These are phyloP conservation scores for Candida vartiovaarae DNA, from an alignment of 805 yeast species.

Conservation along the genomic window DNA sequence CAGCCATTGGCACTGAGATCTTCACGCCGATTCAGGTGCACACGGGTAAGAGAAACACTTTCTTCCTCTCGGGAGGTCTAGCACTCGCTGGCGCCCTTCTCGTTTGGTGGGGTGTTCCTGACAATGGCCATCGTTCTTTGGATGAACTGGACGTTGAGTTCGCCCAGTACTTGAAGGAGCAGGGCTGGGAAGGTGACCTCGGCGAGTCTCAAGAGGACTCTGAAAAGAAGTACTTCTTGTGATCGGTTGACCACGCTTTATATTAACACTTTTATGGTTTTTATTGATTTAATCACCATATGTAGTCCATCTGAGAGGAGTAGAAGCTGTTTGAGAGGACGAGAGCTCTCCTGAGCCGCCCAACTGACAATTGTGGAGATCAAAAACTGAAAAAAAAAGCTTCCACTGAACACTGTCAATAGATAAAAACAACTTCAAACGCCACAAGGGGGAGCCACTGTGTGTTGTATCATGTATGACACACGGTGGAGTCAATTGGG, in stretches of 20 bases:
- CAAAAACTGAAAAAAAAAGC: too few species aligned
- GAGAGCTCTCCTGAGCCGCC: too few species aligned
- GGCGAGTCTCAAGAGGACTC: slow-evolving; percentile 22
- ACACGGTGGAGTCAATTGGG: too few species aligned
- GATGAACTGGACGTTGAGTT: slow-evolving; percentile 40
- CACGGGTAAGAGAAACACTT: slow-evolving; percentile 40
- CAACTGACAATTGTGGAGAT: too few species aligned
- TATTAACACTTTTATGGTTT: too few species aligned
- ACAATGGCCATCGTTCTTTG: slow-evolving; percentile 37
- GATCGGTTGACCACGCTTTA: not conserved
- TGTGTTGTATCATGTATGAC: too few species aligned
- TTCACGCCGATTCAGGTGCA: slow-evolving; percentile 39
- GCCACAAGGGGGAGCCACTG: too few species aligned
- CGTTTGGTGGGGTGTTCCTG: slow-evolving; percentile 36
- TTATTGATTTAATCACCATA: too few species aligned
- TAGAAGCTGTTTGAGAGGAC: too few species aligned
- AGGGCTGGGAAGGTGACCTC: slow-evolving; percentile 44
- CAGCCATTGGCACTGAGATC: slow-evolving; percentile 41
- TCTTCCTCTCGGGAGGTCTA: slow-evolving; percentile 38
- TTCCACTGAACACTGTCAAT: too few species aligned
- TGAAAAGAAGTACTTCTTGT: not conserved
- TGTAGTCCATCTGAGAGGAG: too few species aligned
- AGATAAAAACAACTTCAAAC: too few species aligned
- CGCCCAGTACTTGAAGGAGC: slow-evolving; percentile 35
- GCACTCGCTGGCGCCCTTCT: slow-evolving; percentile 23